Percentiles rank a stretch among this genome's conserved stretches.
Evolutionary conservation across 2,329 filamentous ascomycete species (phyloP).

Genomic region (Tolypocladium inflatum): DNA sequence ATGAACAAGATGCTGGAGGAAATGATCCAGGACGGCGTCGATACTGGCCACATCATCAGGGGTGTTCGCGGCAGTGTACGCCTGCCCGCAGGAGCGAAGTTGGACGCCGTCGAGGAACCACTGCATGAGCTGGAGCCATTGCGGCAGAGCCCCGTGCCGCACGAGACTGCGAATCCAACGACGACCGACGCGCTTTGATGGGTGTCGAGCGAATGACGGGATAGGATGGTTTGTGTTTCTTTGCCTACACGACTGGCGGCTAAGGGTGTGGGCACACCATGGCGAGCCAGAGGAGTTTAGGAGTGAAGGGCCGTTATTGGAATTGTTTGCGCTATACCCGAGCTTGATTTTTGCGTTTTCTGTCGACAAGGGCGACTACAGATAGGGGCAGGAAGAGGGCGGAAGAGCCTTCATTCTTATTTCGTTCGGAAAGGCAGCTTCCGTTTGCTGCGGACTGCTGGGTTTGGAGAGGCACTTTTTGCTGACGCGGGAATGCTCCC

Average conservation of each 20-base stretch:
- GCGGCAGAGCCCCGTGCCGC: conserved; percentile 24
- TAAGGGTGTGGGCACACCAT: background rate
- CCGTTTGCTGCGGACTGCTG: background rate
- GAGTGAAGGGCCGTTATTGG: conserved; percentile 3
- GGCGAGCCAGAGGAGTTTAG: conserved; percentile 6
- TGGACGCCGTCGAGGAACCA: conserved; percentile 23
- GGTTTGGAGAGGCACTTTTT: background rate
- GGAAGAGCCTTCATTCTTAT: background rate
- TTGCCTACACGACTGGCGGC: background rate
- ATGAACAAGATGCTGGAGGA: conserved; percentile 91
- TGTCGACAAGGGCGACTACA: background rate
- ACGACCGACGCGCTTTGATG: conserved; percentile 17
- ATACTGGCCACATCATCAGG: conserved; percentile 62
- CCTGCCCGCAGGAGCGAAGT: conserved; percentile 37
- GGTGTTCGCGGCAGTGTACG: conserved; percentile 58
- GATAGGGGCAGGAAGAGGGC: background rate
- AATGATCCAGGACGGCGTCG: conserved; percentile 87
- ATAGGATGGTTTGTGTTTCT: background rate
- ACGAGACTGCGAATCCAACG: conserved; percentile 9
- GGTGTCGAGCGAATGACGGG: background rate
- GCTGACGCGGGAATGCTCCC: conserved; percentile 1
- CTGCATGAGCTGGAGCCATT: conserved; percentile 28
- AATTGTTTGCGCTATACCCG: conserved; percentile 7
- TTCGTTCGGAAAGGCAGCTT: background rate
- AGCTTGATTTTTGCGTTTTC: background rate